These are phyloP conservation scores for Arthrinium puccinioides DNA, from an alignment of 2,329 filamentous ascomycete species.

Conservation along the genomic window DNA sequence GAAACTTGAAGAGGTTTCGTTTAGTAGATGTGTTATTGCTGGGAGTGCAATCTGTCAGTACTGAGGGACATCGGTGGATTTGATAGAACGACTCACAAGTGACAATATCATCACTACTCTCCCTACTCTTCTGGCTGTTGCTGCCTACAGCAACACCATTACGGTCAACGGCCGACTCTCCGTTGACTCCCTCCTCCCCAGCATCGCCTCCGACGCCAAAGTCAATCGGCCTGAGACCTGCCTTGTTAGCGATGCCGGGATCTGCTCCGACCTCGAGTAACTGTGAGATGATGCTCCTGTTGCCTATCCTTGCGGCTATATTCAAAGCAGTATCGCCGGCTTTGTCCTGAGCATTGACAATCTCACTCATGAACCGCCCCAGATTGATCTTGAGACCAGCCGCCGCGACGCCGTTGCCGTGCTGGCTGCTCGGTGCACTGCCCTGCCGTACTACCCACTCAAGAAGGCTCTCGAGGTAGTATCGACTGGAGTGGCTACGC, in stretches of 20 bases:
- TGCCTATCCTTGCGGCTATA: slow-evolving; percentile 86
- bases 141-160: slow-evolving; percentile 9
- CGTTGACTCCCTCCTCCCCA: slow-evolving; percentile 34
- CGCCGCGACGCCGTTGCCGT: slow-evolving; percentile 20
- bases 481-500: slow-evolving; percentile 82
- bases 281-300: slow-evolving; percentile 93
- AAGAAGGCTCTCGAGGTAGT: slow-evolving; percentile 89
- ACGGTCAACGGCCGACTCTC: slow-evolving; percentile 18
- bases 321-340: slow-evolving; percentile 93
- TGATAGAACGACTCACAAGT: slow-evolving; percentile 51
- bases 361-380: slow-evolving; percentile 90
- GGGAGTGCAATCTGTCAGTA: slow-evolving; percentile 26
- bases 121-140: slow-evolving; percentile 50
- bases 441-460: slow-evolving; percentile 91
- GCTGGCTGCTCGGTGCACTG: slow-evolving; percentile 50
- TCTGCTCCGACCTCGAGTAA: slow-evolving; percentile 91
- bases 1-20: slow-evolving; percentile 71
- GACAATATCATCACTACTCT: slow-evolving; percentile 74
- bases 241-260: slow-evolving; percentile 83
- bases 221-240: slow-evolving; percentile 82
- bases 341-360: slow-evolving; percentile 92
- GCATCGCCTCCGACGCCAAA: slow-evolving; percentile 79
- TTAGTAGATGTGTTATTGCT: slow-evolving; percentile 79
- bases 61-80: neutral
- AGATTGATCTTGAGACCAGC: slow-evolving; percentile 67